Conservation (phyloP, 371 early-diverging fungal genomes). For the Conidiobolus coronatus region DNA sequence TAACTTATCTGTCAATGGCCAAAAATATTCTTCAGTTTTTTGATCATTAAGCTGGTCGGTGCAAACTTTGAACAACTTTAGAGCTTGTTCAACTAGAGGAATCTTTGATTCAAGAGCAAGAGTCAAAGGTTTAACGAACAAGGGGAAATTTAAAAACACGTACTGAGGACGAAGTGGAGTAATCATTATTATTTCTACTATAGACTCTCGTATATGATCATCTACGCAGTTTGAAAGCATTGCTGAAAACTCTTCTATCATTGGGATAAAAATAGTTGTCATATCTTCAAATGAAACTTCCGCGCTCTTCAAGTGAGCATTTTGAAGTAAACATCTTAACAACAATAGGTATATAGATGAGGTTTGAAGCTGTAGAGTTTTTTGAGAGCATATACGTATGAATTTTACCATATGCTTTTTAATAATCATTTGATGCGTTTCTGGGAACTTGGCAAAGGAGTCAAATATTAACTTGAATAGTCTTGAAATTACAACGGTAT, state of each 20-base stretch:
- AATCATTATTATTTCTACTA: slow-evolving; percentile 24
- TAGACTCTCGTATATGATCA: slow-evolving; percentile 62
- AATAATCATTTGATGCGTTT: slow-evolving; percentile 69
- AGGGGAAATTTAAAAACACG: slow-evolving; percentile 11
- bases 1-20: slow-evolving; percentile 77
- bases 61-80: slow-evolving; percentile 92
- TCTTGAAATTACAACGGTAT: slow-evolving; percentile 62
- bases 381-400: slow-evolving; percentile 70
- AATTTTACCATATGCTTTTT: slow-evolving; percentile 75
- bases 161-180: too few species aligned
- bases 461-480: slow-evolving; percentile 84
- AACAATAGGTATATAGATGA: slow-evolving; percentile 83
- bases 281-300: slow-evolving; percentile 67
- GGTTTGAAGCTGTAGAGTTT: slow-evolving; percentile 55
- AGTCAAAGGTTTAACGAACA: slow-evolving; percentile 89
- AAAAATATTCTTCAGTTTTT: slow-evolving; percentile 88
- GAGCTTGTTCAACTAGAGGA: slow-evolving; percentile 81
- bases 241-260: slow-evolving; percentile 72
- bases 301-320: slow-evolving; percentile 38
- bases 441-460: slow-evolving; percentile 82
- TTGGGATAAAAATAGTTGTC: slow-evolving; percentile 65
- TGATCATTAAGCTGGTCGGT: slow-evolving; percentile 95
- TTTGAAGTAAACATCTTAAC: slow-evolving; percentile 76
- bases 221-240: slow-evolving; percentile 59
- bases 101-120: slow-evolving; percentile 77